Evolutionary conservation across 202 grass and related monocot genomes (phyloP), one percentile per base, ranked within the genome.

Genomic region (Dendrocalamus latiflorus): DNA sequence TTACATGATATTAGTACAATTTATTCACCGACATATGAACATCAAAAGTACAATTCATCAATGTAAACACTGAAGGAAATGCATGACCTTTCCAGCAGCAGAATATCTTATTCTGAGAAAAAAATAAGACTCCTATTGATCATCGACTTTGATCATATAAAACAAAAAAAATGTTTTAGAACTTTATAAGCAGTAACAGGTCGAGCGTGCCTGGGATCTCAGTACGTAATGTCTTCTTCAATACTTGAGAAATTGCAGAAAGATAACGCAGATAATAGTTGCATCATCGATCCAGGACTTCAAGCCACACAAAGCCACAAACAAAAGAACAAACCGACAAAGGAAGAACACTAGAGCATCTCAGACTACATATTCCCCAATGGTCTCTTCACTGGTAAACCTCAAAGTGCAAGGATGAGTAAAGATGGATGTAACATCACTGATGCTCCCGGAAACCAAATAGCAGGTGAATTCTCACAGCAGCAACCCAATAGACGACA

Each of bases 201-300:
- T 24, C 0, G 3, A 38, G 12, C 18, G 26, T 6, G 39, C 9
- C 36, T 39, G 17, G 56, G 85, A 83, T 87, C 85, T 87, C 85
- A 83, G 85, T 61, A 74, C 14, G 8, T 26, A 64, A 72, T 64
- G 65, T 36, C 0, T 26, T 83, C 86, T 65, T 83, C 86, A 83
- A 8, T 26, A 73, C 50, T 63, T 47, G 21, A 34, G 20, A 72
- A 81, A 57, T 48, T 78, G 56, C 20, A 83, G 79, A 78, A 72
- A 83, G 86, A 88, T 78, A 87, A 88, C 79, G 86, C 86, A 88
- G 86, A 64, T 33, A 84, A 30, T 1, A 55, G 16, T 54, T n/a
- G 54, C 86, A 80, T 83, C 58, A 88, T 12, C 4, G 80, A 83
- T 59, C 80, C 53, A 33, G 10, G 9, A 25, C 15, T 7, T 37